phyloP scores from a whole-genome alignment of 257 asterid species.

The Mentha longifolia region DNA sequence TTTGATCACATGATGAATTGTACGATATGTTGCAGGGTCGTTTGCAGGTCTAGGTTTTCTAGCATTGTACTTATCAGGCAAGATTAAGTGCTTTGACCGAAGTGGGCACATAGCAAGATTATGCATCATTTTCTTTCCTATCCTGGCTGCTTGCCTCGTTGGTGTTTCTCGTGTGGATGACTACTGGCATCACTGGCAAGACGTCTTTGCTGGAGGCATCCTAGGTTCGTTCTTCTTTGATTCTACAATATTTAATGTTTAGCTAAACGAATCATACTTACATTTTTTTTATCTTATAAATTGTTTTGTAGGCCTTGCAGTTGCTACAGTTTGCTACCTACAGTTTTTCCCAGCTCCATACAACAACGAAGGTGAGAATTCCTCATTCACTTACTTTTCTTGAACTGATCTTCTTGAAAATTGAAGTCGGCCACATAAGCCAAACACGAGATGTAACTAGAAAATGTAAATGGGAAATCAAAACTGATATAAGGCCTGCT shows the following conservation, averaged over 20 bases:
- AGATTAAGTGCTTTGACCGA: constrained; percentile 75
- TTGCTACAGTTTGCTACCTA: constrained; percentile 76
- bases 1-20: neutral
- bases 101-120: constrained; percentile 80
- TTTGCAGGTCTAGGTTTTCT: constrained; percentile 92
- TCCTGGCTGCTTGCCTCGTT: constrained; percentile 77
- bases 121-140: constrained; percentile 72
- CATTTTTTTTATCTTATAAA: neutral
- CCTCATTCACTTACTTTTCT: neutral
- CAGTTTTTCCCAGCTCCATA: constrained; percentile 93
- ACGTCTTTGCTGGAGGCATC: constrained; percentile 84
- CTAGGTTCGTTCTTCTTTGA: constrained; percentile 56
- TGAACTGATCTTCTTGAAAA: neutral
- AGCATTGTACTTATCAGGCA: constrained; percentile 72
- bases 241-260: neutral
- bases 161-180: constrained; percentile 94
- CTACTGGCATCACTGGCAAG: constrained; percentile 98
- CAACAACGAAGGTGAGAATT: constrained; percentile 53
- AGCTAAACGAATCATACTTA: neutral
- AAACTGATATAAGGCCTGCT: neutral
- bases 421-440: neutral
- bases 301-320: constrained; percentile 55
- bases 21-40: constrained; percentile 62
- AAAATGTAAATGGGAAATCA: neutral
- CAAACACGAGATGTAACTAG: neutral